Evolutionary conservation across 2,329 filamentous ascomycete species (phyloP), one percentile per base, ranked within the genome.

Genomic region (Neonectria faginata): DNA sequence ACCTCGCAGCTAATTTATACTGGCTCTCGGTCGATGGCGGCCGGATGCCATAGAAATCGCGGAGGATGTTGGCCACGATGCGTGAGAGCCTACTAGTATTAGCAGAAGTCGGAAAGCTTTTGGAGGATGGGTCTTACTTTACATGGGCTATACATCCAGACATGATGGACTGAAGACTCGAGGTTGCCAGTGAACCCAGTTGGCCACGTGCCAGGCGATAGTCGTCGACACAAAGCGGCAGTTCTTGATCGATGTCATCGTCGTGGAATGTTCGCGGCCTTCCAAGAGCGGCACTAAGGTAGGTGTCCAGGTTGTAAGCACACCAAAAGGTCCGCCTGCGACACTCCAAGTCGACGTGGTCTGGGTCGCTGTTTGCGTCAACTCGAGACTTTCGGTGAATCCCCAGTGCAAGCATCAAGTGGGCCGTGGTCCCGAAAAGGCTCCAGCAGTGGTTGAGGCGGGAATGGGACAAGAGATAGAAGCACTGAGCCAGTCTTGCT

Each of bases 281-380:
- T 2, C 89, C 89, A 10, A 90, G 81, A 54, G 88, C 85, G 20
- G 86, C 85, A 59, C 88, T 88, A 12, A 91, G 80, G 65, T 91
- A 91, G 55, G 86, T 88, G 71, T 91, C 88, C 3, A 91, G 77
- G 14, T 83, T 86, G 70, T 91, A 91, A 0, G 86, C 85, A 33
- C 85, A 87, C 89, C 89, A 91, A 57, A 91, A 90, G 0, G 87
- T 81, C 1, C 81, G 73, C 22, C 78, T 76, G 1, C 80, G 76
- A 55, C 78, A 80, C 60, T 83, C 79, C 0, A 75, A 58, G 36
- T 81, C 79, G 22, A 81, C 67, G n/a, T 76, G 71, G 57, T 78
- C 75, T 3, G 70, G 52, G 2, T 64, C 70, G 7, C 62, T 56
- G 18, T 22, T 57, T 3, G 54, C 25, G 8, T 71, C 67, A 2